A percentile compares a stretch with the other conserved stretches of the same genome.
Conservation (phyloP, 768 basidiomycete species). For the Boletus vinaceobasis region DNA sequence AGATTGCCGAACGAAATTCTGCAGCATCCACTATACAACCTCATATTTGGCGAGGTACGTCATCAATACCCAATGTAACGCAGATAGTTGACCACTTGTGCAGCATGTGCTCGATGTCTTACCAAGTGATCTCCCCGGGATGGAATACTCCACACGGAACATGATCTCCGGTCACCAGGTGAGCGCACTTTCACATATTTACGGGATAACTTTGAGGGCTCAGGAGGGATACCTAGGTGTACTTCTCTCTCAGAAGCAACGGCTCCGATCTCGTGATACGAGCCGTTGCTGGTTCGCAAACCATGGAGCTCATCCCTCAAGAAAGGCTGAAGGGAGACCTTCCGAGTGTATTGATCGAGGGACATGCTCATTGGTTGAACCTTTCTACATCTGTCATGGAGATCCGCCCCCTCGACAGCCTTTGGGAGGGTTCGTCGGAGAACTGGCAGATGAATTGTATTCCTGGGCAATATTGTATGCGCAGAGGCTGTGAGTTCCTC, state of each 20-base stretch:
- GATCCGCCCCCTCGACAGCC: constrained; percentile 23
- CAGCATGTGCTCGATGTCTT: constrained; percentile 22
- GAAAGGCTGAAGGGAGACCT: constrained; percentile 23
- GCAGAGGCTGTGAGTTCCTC: constrained; percentile 9
- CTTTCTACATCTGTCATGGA: constrained; percentile 21
- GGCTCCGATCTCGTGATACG: constrained; percentile 16
- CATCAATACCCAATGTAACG: background rate
- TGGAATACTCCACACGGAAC: constrained; percentile 25
- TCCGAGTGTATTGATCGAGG: constrained; percentile 20
- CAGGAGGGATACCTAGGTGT: constrained; percentile 8
- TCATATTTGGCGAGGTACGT: constrained; percentile 22
- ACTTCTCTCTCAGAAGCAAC: constrained; percentile 17
- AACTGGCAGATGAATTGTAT: constrained; percentile 27
- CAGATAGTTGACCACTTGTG: background rate
- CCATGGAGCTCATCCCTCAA: constrained; percentile 25
- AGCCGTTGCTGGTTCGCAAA: constrained; percentile 3
- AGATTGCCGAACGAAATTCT: constrained; percentile 20
- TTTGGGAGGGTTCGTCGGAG: constrained; percentile 24
- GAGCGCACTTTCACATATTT: background rate
- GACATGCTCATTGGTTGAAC: constrained; percentile 32
- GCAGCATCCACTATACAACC: constrained; percentile 17
- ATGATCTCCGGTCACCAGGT: constrained; percentile 19
- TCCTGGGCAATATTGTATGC: constrained; percentile 6
- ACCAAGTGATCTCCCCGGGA: constrained; percentile 24
- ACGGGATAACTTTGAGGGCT: background rate